These are phyloP conservation scores for Macadamia tetraphylla DNA, from an alignment of 164 flowering plant genomes.

Conservation along the genomic window DNA sequence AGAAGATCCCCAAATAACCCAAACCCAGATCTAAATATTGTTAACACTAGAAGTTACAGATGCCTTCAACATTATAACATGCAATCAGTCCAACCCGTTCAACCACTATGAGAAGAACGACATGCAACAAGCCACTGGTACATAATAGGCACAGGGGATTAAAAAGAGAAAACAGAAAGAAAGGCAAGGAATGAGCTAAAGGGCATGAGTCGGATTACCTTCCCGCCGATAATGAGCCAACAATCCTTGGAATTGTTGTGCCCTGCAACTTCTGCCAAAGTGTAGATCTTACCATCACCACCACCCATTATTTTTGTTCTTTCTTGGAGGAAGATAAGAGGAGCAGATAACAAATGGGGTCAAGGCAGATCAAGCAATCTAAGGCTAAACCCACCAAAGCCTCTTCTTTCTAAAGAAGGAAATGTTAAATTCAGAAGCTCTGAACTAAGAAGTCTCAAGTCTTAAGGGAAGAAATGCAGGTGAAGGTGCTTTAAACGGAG, in stretches of 20 bases:
- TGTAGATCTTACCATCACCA: conserved; percentile 15
- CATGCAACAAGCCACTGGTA: not conserved
- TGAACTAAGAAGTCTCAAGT: no score
- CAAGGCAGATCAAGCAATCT: no score
- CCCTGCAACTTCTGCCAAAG: conserved; percentile 16
- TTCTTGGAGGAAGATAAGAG: not conserved
- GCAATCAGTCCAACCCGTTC: not conserved
- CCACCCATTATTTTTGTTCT: conserved; percentile 5
- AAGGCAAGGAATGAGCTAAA: not conserved
- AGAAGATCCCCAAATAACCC: not conserved
- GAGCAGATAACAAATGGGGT: no score
- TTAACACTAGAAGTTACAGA: not conserved
- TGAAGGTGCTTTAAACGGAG: no score
- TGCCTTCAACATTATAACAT: not conserved
- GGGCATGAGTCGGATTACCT: conserved; percentile 4
- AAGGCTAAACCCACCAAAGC: no score
- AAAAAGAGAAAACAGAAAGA: not conserved
- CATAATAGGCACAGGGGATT: not conserved
- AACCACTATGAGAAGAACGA: not conserved
- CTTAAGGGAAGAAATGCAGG: no score
- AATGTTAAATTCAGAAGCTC: no score
- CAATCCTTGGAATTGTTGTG: conserved; percentile 19
- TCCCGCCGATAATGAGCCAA: conserved; percentile 19
- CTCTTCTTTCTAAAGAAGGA: no score
- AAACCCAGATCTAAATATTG: not conserved